Evolutionary conservation across 495 filamentous ascomycete genomes (phyloP).

Genomic region (Lophium mytilinum): DNA sequence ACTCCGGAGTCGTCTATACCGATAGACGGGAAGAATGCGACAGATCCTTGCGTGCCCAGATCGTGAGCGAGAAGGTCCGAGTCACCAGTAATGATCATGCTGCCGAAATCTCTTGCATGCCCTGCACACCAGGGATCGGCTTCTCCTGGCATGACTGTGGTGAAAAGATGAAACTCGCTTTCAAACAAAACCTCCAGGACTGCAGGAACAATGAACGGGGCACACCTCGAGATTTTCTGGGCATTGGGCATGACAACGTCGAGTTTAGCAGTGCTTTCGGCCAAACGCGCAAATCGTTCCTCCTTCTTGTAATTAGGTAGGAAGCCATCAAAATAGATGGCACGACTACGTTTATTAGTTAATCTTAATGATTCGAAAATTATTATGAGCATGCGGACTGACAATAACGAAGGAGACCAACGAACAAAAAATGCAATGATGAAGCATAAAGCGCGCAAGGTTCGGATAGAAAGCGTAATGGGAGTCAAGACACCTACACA

Average conservation of each 20-base stretch:
- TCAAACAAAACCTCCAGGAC: slow-evolving; percentile 10
- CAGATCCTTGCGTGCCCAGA: slow-evolving; percentile 1
- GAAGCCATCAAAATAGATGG: slow-evolving; percentile 24
- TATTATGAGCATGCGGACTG: too few species aligned
- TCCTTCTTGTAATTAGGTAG: slow-evolving; percentile 16
- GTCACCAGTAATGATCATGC: slow-evolving; percentile 20
- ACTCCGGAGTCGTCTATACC: neutral
- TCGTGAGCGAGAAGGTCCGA: slow-evolving; percentile 21
- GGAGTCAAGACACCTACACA: slow-evolving; percentile 10
- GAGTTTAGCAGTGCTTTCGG: slow-evolving; percentile 2
- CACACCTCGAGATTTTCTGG: neutral
- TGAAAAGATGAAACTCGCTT: slow-evolving; percentile 6
- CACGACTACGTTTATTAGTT: neutral
- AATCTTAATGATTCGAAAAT: too few species aligned
- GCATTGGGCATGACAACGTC: neutral
- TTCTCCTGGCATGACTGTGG: slow-evolving; percentile 19
- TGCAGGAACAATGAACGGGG: slow-evolving; percentile 18
- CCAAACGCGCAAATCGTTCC: slow-evolving; percentile 8
- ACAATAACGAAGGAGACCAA: too few species aligned
- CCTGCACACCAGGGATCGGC: slow-evolving; percentile 23
- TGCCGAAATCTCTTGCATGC: slow-evolving; percentile 6
- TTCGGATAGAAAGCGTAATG: too few species aligned
- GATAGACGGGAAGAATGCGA: slow-evolving; percentile 18
- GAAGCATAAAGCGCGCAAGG: too few species aligned
- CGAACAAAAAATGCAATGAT: too few species aligned